Conservation (phyloP, 2,329 filamentous ascomycete species). For the Camillea tinctor region DNA sequence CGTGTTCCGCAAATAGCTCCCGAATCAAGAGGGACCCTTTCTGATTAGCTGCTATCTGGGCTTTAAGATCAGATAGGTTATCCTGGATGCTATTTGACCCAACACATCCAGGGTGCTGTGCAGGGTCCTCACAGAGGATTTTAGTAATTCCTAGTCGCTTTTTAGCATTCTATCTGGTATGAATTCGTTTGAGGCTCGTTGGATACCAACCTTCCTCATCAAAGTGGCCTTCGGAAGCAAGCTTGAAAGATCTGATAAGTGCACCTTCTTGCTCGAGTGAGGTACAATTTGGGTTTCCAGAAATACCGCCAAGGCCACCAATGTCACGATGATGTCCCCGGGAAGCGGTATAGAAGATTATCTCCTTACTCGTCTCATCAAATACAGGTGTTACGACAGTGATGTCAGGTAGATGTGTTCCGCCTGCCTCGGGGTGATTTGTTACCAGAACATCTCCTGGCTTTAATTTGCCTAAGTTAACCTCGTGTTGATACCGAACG, state of each 20-base stretch:
- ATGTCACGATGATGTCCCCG: constrained; percentile 25
- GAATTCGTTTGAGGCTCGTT: no score
- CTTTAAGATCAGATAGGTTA: constrained; percentile 39
- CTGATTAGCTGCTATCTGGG: constrained; percentile 43
- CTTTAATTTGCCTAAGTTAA: constrained; percentile 65
- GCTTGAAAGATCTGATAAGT: constrained; percentile 38
- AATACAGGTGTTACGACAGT: constrained; percentile 13
- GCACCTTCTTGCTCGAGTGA: constrained; percentile 42
- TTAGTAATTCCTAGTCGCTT: no score
- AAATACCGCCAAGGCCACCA: constrained; percentile 45
- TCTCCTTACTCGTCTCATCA: constrained; percentile 7
- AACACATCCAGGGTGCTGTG: constrained; percentile 36
- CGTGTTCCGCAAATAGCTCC: constrained; percentile 34
- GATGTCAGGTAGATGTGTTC: constrained; percentile 15
- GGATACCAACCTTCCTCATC: constrained; percentile 34
- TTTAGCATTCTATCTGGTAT: no score
- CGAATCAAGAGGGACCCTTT: constrained; percentile 36
- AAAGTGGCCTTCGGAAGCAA: constrained; percentile 37
- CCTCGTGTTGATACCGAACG: constrained; percentile 64
- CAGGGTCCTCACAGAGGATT: constrained; percentile 34
- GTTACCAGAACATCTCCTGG: constrained; percentile 16
- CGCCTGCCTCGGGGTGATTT: constrained; percentile 17
- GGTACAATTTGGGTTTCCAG: no score
- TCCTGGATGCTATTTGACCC: constrained; percentile 38
- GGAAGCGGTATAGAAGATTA: constrained; percentile 23